Conservation (phyloP, 176 grass and related monocot species). For the Musa schizocarpa region DNA sequence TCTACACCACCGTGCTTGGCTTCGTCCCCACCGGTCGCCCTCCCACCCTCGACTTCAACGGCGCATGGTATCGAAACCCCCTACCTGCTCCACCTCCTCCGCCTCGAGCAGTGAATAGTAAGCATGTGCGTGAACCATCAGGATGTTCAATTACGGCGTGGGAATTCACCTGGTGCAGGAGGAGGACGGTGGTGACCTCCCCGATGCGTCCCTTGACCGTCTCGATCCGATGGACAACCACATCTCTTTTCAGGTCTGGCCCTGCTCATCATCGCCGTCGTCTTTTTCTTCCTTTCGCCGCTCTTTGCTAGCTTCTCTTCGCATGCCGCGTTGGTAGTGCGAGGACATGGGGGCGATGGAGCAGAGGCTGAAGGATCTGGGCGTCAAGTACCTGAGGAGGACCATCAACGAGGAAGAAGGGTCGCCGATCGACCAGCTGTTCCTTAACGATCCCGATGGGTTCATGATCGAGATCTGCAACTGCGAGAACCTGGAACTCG, state of each 20-base stretch:
- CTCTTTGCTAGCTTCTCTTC: background rate
- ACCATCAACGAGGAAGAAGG: conserved; percentile 68
- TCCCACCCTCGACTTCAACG: conserved; percentile 57
- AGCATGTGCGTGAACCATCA: background rate
- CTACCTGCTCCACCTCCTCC: background rate
- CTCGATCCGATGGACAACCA: conserved; percentile 81
- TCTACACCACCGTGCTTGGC: conserved; percentile 64
- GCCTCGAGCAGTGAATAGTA: background rate
- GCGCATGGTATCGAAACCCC: conserved; percentile 35
- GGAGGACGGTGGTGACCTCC: conserved; percentile 19
- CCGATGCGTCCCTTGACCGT: conserved; percentile 17
- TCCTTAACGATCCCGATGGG: conserved; percentile 69
- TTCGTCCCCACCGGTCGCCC: conserved; percentile 61
- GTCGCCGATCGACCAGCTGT: conserved; percentile 57
- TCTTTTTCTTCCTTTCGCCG: no score
- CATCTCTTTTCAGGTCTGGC: conserved; percentile 51
- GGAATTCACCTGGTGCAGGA: conserved; percentile 64
- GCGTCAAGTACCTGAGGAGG: conserved; percentile 41
- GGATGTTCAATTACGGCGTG: conserved; percentile 71
- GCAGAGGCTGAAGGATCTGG: conserved; percentile 41
- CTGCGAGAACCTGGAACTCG: conserved; percentile 72
- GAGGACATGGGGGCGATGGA: conserved; percentile 61
- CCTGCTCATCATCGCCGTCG: background rate
- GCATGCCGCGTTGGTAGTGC: conserved; percentile 17
- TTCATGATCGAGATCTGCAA: conserved; percentile 91